phyloP scores from a whole-genome alignment of 176 grass and related monocot species.

The Oryza nivara region DNA sequence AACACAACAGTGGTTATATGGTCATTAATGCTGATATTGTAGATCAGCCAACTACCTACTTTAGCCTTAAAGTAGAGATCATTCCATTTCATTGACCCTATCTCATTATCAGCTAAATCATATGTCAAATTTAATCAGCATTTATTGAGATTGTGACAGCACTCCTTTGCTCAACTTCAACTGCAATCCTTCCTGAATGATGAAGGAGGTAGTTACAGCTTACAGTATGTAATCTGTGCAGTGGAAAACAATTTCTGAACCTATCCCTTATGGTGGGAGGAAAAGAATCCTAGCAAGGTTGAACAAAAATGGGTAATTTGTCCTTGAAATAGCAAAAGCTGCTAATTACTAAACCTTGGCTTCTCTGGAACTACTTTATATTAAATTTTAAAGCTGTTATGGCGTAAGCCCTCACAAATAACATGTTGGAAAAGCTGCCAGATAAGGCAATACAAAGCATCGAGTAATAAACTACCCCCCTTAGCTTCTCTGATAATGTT shows the following conservation, averaged over 20 bases:
- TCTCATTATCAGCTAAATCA: slow-evolving; percentile 28
- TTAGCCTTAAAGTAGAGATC: slow-evolving; percentile 22
- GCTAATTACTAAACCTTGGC: slow-evolving; percentile 20
- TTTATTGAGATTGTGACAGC: slow-evolving; percentile 28
- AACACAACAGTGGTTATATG: slow-evolving; percentile 5
- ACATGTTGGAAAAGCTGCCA: background rate
- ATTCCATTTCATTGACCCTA: slow-evolving; percentile 15
- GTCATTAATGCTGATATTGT: slow-evolving; percentile 22
- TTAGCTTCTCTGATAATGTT: slow-evolving; percentile 32
- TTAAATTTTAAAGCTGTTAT: slow-evolving; percentile 6
- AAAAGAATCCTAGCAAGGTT: background rate
- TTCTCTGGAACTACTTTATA: slow-evolving; percentile 3
- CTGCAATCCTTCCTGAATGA: background rate
- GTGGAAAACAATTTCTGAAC: background rate
- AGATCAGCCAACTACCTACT: slow-evolving; percentile 2
- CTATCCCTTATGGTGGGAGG: background rate
- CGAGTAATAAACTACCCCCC: background rate
- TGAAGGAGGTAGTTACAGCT: background rate
- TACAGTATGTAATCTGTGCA: background rate
- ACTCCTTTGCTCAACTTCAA: background rate
- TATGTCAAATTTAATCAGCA: slow-evolving; percentile 32
- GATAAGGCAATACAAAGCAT: slow-evolving; percentile 3
- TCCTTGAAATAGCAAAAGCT: background rate
- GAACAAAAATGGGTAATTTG: background rate
- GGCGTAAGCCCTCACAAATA: background rate